phyloP scores from a whole-genome alignment of 2,329 filamentous ascomycete genomes.

The Juglanconis oblonga region DNA sequence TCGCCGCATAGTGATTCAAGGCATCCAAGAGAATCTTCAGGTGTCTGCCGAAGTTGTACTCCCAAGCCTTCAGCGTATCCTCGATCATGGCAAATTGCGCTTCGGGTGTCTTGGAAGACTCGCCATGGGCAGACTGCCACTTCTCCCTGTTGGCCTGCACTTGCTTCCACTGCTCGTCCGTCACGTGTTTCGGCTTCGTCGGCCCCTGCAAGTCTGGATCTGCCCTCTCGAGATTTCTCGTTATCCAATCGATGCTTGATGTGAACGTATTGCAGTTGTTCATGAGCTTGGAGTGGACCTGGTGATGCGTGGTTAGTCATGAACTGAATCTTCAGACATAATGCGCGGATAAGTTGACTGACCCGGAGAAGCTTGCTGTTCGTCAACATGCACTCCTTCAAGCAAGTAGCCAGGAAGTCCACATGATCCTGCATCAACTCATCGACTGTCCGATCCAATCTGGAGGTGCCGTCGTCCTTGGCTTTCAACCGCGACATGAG shows the following conservation, averaged over 20 bases:
- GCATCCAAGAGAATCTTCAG: slow-evolving; percentile 92
- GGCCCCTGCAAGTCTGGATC: slow-evolving; percentile 71
- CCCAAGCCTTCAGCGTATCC: slow-evolving; percentile 86
- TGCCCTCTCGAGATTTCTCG: slow-evolving; percentile 77
- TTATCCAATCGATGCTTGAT: slow-evolving; percentile 81
- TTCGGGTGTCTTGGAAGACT: slow-evolving; percentile 32
- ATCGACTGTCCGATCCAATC: slow-evolving; percentile 73
- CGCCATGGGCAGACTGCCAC: slow-evolving; percentile 31
- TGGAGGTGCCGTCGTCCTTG: slow-evolving; percentile 42
- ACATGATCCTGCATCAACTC: slow-evolving; percentile 99
- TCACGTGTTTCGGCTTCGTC: slow-evolving; percentile 57
- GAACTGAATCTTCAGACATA: not conserved
- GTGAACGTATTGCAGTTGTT: slow-evolving; percentile 94
- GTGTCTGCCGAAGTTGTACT: slow-evolving; percentile 88
- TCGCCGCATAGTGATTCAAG: slow-evolving; percentile 94
- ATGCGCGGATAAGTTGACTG: slow-evolving; percentile 28
- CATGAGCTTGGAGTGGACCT: slow-evolving; percentile 98
- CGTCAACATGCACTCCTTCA: slow-evolving; percentile 99
- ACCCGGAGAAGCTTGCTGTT: slow-evolving; percentile 92
- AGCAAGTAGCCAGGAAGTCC: slow-evolving; percentile 93
- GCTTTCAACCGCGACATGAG: slow-evolving; percentile 84
- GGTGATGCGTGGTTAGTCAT: slow-evolving; percentile 5
- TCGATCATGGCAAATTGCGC: slow-evolving; percentile 53
- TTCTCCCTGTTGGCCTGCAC: slow-evolving; percentile 50
- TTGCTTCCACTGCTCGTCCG: slow-evolving; percentile 57